Conservation (phyloP, 495 filamentous ascomycete genomes). For the Pseudomonodictys pantanalensis region DNA sequence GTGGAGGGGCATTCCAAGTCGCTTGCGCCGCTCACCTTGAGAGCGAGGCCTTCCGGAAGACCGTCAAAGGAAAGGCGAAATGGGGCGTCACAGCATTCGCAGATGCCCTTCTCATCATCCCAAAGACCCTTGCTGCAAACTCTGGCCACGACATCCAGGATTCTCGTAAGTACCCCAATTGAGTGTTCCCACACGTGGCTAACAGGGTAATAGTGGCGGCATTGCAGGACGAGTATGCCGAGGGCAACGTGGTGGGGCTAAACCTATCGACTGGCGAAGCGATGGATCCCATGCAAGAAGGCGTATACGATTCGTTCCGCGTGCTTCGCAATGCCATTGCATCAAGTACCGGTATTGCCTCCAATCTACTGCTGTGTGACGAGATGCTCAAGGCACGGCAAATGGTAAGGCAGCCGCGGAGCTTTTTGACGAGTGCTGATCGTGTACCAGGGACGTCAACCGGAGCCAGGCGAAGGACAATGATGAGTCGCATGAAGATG, state of each 20-base stretch:
- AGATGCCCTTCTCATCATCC: constrained; percentile 88
- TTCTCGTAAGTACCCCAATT: constrained; percentile 56
- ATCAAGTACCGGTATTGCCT: constrained; percentile 90
- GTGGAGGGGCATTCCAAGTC: constrained; percentile 93
- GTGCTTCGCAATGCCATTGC: constrained; percentile 91
- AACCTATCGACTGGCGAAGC: constrained; percentile 81
- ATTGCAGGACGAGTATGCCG: constrained; percentile 78
- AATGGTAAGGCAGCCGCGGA: constrained; percentile 60
- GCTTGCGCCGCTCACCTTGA: constrained; percentile 87
- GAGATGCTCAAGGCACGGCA: constrained; percentile 96
- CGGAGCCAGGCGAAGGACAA: constrained; percentile 26
- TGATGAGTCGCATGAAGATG: background rate
- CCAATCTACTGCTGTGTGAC: constrained; percentile 92
- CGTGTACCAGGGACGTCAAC: constrained; percentile 26
- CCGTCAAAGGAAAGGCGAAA: constrained; percentile 95
- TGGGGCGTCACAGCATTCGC: constrained; percentile 92
- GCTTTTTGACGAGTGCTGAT: background rate
- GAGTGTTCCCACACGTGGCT: background rate
- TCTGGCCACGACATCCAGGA: constrained; percentile 96
- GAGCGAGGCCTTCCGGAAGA: constrained; percentile 75
- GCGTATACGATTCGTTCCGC: constrained; percentile 94
- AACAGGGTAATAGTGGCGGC: constrained; percentile 57
- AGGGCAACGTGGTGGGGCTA: constrained; percentile 84
- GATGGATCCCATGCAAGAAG: constrained; percentile 92
- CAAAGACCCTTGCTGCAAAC: constrained; percentile 95